Evolutionary conservation across 768 basidiomycete species (phyloP).

Genomic region (Leccinum boreale): DNA sequence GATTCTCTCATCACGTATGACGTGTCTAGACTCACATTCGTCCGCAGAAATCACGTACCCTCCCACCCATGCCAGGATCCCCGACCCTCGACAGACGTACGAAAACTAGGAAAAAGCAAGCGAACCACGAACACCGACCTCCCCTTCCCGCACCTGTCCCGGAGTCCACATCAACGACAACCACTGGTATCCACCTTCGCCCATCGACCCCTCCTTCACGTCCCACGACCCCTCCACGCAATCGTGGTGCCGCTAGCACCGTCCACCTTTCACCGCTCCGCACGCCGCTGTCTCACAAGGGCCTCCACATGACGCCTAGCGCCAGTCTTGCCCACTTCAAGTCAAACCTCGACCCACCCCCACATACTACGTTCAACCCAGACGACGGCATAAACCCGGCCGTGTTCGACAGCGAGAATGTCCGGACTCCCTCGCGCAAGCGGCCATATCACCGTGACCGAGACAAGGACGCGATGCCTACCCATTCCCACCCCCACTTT

Average conservation of each 20-base stretch:
- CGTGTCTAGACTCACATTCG: neutral
- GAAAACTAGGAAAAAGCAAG: constrained; percentile 20
- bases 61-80: constrained; percentile 45
- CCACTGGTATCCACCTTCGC: constrained; percentile 12
- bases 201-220: constrained; percentile 37
- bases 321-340: constrained; percentile 68
- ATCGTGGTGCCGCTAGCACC: constrained; percentile 21
- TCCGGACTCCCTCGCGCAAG: constrained; percentile 46
- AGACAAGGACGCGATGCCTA: constrained; percentile 18
- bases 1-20: neutral
- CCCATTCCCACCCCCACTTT: constrained; percentile 9
- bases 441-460: constrained; percentile 31
- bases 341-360: constrained; percentile 63
- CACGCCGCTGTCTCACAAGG: constrained; percentile 69
- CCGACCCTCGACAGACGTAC: constrained; percentile 42
- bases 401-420: constrained; percentile 34
- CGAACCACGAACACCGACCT: constrained; percentile 12
- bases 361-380: constrained; percentile 29
- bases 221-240: constrained; percentile 39
- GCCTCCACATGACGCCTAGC: constrained; percentile 66
- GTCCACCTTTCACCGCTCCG: constrained; percentile 53
- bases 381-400: constrained; percentile 36
- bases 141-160: constrained; percentile 27
- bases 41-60: constrained; percentile 34
- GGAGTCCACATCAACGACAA: constrained; percentile 16